Percentiles rank a stretch among this genome's conserved stretches.
Evolutionary conservation across 805 yeast species (phyloP).

Genomic region (Starmera amethionina): DNA sequence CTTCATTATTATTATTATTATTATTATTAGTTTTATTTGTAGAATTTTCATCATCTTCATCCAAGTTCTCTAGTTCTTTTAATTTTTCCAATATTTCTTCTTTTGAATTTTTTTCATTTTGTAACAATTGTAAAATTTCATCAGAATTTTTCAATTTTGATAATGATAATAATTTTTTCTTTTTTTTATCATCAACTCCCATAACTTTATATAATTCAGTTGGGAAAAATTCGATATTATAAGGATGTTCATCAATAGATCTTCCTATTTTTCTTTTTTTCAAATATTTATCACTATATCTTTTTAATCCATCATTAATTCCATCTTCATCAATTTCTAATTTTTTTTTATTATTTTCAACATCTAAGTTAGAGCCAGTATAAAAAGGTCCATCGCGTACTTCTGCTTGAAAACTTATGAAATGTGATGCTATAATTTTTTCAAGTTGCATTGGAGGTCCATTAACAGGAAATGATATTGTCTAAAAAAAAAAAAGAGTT

Average conservation of each 20-base stretch:
- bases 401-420: conserved; percentile 41
- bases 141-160: conserved; percentile 21
- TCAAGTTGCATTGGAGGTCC: conserved; percentile 46
- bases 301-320: conserved; percentile 58
- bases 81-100: conserved; percentile 36
- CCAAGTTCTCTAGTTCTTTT: conserved; percentile 38
- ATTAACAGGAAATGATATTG: conserved; percentile 51
- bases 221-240: conserved; percentile 62
- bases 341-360: conserved; percentile 16
- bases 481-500: conserved; percentile 16
- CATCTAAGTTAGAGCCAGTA: conserved; percentile 40
- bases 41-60: conserved; percentile 31
- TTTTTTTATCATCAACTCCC: conserved; percentile 50
- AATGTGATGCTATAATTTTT: conserved; percentile 40
- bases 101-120: conserved; percentile 18
- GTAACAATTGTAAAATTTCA: conserved; percentile 13
- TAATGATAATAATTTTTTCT: conserved; percentile 36
- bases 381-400: conserved; percentile 59
- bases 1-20: conserved; percentile 6
- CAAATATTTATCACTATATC: conserved; percentile 75
- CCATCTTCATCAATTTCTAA: conserved; percentile 28
- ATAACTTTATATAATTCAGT: conserved; percentile 64
- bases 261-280: conserved; percentile 62
- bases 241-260: conserved; percentile 73
- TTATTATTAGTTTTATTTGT: conserved; percentile 1